Evolutionary conservation across 257 asterid genomes (phyloP).

Genomic region (Petunia secreta): DNA sequence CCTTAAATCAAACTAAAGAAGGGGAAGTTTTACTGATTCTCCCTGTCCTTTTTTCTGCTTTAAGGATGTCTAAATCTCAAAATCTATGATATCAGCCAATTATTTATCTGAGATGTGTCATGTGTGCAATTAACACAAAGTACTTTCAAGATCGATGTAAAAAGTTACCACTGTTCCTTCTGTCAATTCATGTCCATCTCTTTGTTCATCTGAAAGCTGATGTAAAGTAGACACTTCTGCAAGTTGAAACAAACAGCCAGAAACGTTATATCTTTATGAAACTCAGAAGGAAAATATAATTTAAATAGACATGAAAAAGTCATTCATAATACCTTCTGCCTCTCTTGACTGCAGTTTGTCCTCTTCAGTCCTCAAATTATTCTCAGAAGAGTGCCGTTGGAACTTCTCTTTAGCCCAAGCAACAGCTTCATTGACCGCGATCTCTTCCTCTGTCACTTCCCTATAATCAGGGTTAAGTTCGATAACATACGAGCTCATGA

Average conservation of each 20-base stretch:
- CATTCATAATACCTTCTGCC: slow-evolving; percentile 38
- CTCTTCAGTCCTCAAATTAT: slow-evolving; percentile 31
- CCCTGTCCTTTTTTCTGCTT: background rate
- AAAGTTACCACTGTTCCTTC: slow-evolving; percentile 20
- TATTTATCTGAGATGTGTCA: no score
- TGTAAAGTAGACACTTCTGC: slow-evolving; percentile 41
- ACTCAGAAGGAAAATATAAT: background rate
- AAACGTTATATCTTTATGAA: background rate
- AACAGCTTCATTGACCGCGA: slow-evolving; percentile 76
- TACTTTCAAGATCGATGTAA: background rate
- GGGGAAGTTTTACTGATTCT: background rate
- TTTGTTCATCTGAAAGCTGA: slow-evolving; percentile 42
- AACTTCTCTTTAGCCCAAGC: slow-evolving; percentile 88
- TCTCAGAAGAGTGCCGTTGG: slow-evolving; percentile 44
- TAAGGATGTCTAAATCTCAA: no score
- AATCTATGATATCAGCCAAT: no score
- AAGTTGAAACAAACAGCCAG: background rate
- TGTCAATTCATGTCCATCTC: slow-evolving; percentile 18
- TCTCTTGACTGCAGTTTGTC: slow-evolving; percentile 37
- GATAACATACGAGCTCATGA: slow-evolving; percentile 70
- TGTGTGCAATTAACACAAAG: no score
- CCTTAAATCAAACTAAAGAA: background rate
- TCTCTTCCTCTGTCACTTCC: slow-evolving; percentile 59
- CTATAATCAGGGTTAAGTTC: slow-evolving; percentile 55
- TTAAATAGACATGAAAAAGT: slow-evolving; percentile 10